These are phyloP conservation scores for Bonia amplexicaulis DNA, from an alignment of 176 grass and related monocot species.

Conservation along the genomic window DNA sequence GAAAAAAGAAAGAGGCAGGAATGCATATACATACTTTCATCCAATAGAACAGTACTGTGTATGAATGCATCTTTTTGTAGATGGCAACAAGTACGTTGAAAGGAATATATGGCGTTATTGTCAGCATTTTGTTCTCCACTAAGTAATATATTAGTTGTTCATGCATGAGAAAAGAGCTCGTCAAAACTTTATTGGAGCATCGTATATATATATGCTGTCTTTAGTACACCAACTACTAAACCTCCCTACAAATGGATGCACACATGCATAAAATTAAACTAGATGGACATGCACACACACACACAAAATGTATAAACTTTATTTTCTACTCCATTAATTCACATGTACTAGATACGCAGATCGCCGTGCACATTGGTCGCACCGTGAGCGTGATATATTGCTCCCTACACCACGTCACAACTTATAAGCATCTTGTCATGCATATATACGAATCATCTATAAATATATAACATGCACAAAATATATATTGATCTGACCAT, in stretches of 20 bases:
- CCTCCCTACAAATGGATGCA: background rate
- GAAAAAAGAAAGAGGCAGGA: background rate
- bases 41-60: background rate
- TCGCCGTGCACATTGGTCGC: background rate
- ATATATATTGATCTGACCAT: background rate
- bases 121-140: background rate
- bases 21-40: background rate
- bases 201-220: background rate
- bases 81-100: background rate
- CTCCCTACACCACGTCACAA: background rate
- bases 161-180: background rate
- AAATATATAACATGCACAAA: background rate
- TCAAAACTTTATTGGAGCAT: background rate
- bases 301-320: background rate
- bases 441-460: background rate
- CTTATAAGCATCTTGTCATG: background rate
- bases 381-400: background rate
- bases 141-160: no score
- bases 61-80: background rate
- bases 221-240: background rate
- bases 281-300: background rate
- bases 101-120: background rate
- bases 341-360: constrained; percentile 8
- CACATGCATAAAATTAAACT: background rate
- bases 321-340: background rate